Evolutionary conservation across 75 land plant species (phyloP).

Genomic region (Picea sitchensis): DNA sequence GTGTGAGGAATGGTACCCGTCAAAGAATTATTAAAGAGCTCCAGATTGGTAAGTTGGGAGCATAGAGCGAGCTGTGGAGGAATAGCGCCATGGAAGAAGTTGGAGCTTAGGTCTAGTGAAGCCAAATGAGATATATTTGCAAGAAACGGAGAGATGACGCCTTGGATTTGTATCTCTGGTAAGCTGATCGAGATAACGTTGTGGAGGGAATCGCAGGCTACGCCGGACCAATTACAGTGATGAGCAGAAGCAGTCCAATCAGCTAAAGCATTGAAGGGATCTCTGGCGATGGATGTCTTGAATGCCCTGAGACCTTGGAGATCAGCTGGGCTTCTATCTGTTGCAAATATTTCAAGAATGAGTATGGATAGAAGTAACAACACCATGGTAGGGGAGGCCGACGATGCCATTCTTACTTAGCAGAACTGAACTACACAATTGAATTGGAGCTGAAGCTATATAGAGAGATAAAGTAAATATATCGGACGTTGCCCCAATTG

Average conservation of each 20-base stretch:
- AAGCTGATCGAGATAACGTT: slow-evolving; percentile 31
- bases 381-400: too few species aligned
- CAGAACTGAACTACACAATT: too few species aligned
- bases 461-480: too few species aligned
- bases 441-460: too few species aligned
- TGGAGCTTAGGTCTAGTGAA: slow-evolving; percentile 46
- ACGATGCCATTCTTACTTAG: too few species aligned
- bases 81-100: slow-evolving; percentile 35
- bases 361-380: too few species aligned
- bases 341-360: too few species aligned
- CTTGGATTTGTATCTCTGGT: slow-evolving; percentile 26
- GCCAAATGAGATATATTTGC: slow-evolving; percentile 59
- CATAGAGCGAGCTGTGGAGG: slow-evolving; percentile 37
- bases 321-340: background rate
- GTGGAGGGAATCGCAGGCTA: slow-evolving; percentile 31
- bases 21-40: slow-evolving; percentile 43
- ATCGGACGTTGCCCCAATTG: too few species aligned
- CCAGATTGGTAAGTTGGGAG: slow-evolving; percentile 30
- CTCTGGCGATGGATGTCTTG: slow-evolving; percentile 35
- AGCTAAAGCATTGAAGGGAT: slow-evolving; percentile 35
- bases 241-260: slow-evolving; percentile 37
- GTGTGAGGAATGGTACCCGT: slow-evolving; percentile 56
- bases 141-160: slow-evolving; percentile 56
- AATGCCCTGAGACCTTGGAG: slow-evolving; percentile 23
- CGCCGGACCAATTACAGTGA: slow-evolving; percentile 62